Base-by-base conservation (phyloP, 2,329 filamentous ascomycete species). In the Albifimbria verrucaria region DNA sequence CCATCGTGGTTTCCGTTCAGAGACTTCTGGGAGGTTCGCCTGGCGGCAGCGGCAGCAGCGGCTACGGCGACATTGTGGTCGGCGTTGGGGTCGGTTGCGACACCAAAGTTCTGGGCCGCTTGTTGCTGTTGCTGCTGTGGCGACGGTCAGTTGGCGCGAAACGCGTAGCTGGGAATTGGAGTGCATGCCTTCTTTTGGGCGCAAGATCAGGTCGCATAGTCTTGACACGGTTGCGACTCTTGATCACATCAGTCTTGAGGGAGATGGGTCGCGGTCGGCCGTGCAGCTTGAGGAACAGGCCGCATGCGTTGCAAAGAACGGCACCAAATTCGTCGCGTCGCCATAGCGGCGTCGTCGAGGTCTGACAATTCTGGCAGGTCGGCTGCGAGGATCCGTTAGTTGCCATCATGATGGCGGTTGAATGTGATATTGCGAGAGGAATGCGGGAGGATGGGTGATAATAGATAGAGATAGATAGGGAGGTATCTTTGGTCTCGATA, bases 191-290 rank as follows among this genome's bases (percentile, higher is more conserved):
- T 96, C 73, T 92, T 86, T 87, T 92, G 65, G 90, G 89, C 46
- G 87, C 85, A 57, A 89, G 83, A 64, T 92, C 90, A 9, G 89
- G 84, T 51, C 83, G 82, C 72, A 85, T 83, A 24, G 92, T 94
- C 80, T 97, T 97, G 63, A 97, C 93, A 59, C 94, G 87, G 75
- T 99, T 99, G 66, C 94, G 91, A 77, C 92, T 97, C 80, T 99
- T 99, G 77, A 99, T 99, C 62, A 97, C 93, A 78, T 99, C 94
- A 48, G 94, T 97, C 81, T 99, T 99, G 64, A 99, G 82, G 63
- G 90, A 96, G 70, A 96, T 97, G 62, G 94, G 94, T 52, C 94
- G 87, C 55, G 94, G 86, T 23, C 92, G 89, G 59, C 92, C 92
- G 70, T 99, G 94, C 62, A 99, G 82, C 81, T 99, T 99, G 65